These are phyloP conservation scores for Auricularia heimuer DNA, from an alignment of 768 basidiomycete species.

Conservation along the genomic window DNA sequence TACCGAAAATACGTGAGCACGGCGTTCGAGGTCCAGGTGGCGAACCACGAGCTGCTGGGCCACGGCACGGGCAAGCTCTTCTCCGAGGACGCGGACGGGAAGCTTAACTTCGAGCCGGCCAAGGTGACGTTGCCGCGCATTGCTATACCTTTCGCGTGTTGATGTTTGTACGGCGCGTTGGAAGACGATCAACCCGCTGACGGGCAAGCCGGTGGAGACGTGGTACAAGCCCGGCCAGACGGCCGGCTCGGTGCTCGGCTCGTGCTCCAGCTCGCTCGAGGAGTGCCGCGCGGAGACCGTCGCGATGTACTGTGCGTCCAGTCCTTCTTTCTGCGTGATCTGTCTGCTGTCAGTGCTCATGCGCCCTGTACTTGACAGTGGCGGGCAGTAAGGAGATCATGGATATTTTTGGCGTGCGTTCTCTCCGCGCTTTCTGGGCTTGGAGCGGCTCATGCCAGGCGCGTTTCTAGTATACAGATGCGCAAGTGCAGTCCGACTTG, in stretches of 20 bases:
- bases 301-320: slow-evolving; percentile 58
- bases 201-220: slow-evolving; percentile 60
- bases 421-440: neutral
- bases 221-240: slow-evolving; percentile 90
- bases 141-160: neutral
- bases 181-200: slow-evolving; percentile 74
- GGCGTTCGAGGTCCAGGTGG: slow-evolving; percentile 82
- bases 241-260: slow-evolving; percentile 70
- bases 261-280: slow-evolving; percentile 85
- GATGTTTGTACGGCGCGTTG: slow-evolving; percentile 11
- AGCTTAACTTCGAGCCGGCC: slow-evolving; percentile 70
- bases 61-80: slow-evolving; percentile 82
- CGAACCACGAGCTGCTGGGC: slow-evolving; percentile 81
- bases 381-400: slow-evolving; percentile 68
- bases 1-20: slow-evolving; percentile 71
- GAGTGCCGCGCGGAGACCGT: slow-evolving; percentile 90
- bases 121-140: slow-evolving; percentile 28
- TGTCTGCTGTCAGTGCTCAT: neutral
- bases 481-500: slow-evolving; percentile 64
- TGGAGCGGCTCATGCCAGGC: no score
- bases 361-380: slow-evolving; percentile 30
- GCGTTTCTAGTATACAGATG: slow-evolving; percentile 45
- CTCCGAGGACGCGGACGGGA: slow-evolving; percentile 64
- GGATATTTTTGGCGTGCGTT: slow-evolving; percentile 64
- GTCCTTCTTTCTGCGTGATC: neutral